Evolutionary conservation across 2,329 filamentous ascomycete species (phyloP).

Genomic region (Penicillium sp.): DNA sequence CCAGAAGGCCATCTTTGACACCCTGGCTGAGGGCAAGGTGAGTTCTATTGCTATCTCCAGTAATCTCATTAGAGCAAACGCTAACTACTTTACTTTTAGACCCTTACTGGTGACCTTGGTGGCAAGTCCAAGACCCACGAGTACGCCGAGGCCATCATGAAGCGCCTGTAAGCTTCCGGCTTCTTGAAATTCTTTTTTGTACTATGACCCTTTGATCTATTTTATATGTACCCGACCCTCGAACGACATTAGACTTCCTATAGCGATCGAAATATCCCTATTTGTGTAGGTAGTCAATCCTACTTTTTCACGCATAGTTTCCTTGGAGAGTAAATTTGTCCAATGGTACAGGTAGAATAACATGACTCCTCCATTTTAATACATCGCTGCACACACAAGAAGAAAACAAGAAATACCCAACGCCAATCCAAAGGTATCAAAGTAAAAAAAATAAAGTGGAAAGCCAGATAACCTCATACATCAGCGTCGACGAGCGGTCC

Average conservation of each 20-base stretch:
- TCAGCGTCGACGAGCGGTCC: conserved; percentile 41
- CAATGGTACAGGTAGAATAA: not conserved
- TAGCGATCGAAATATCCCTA: conserved; percentile 43
- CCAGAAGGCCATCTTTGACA: conserved; percentile 93
- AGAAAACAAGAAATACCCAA: not conserved
- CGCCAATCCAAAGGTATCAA: conserved; percentile 34
- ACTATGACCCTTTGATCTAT: conserved; percentile 41
- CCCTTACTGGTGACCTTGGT: conserved; percentile 91
- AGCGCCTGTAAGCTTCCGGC: conserved; percentile 53
- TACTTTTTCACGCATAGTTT: conserved; percentile 7
- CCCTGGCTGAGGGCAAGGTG: conserved; percentile 91
- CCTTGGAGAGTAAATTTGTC: not conserved
- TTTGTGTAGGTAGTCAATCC: conserved; percentile 34
- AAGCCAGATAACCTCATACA: not conserved
- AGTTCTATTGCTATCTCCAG: conserved; percentile 25
- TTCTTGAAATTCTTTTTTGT: conserved; percentile 32
- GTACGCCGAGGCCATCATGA: conserved; percentile 91
- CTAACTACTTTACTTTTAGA: conserved; percentile 44
- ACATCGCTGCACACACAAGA: not conserved
- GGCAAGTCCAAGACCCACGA: conserved; percentile 95
- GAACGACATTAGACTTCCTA: conserved; percentile 43
- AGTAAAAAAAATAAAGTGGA: conserved; percentile 4
- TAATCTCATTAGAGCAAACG: not conserved
- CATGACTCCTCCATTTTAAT: not conserved
- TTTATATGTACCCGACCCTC: conserved; percentile 38